Conservation (phyloP, 2,329 filamentous ascomycete species). For the Magnaporthales sp. region DNA sequence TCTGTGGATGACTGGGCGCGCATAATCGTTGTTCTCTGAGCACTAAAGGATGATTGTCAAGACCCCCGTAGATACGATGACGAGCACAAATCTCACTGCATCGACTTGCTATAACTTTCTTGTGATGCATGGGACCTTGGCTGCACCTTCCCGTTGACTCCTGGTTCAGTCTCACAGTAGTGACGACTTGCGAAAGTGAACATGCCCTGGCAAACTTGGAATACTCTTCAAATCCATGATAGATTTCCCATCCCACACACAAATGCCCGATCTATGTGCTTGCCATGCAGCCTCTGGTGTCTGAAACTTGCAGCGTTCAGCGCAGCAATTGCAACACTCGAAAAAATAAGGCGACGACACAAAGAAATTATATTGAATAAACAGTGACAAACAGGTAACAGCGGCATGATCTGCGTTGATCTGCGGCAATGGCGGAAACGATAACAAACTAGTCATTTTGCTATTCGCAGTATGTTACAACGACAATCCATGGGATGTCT, state of each 20-base stretch:
- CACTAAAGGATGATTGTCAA: neutral
- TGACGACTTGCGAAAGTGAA: neutral
- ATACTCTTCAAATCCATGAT: neutral
- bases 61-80: neutral
- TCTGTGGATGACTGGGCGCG: neutral
- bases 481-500: conserved; percentile 21
- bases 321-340: neutral
- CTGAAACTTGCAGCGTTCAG: neutral
- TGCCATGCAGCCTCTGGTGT: neutral
- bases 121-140: neutral
- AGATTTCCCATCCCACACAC: neutral
- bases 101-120: neutral
- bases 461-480: conserved; percentile 18
- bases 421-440: conserved; percentile 20
- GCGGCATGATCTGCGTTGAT: conserved; percentile 18
- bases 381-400: conserved; percentile 13
- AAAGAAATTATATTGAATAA: conserved; percentile 5
- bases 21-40: neutral
- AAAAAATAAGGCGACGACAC: conserved; percentile 6
- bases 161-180: neutral
- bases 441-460: neutral
- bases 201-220: neutral
- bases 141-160: neutral
- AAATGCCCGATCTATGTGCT: neutral
- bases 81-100: neutral